phyloP scores from a whole-genome alignment of 352 stramenopile genomes.

The Phytophthora sansomeana region DNA sequence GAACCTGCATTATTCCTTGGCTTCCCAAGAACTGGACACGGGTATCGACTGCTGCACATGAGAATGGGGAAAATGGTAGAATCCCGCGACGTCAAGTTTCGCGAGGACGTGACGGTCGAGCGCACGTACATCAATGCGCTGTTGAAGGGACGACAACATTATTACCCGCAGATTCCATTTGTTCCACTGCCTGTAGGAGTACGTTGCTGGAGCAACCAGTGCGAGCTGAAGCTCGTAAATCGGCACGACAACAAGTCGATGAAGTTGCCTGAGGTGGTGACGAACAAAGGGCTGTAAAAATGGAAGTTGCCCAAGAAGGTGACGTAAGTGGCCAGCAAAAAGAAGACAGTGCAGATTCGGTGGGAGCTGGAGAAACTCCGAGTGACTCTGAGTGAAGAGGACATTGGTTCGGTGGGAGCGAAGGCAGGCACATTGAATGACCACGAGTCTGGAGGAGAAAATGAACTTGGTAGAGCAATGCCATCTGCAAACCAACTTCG shows the following conservation, averaged over 20 bases:
- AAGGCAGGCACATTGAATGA: neutral
- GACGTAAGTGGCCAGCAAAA: neutral
- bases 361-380: neutral
- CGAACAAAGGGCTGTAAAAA: too few relatives aligned
- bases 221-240: neutral
- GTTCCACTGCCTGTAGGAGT: conserved; percentile 8
- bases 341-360: neutral
- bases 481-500: neutral
- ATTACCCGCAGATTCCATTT: conserved; percentile 15
- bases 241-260: neutral
- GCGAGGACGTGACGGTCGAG: conserved; percentile 13
- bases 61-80: conserved; percentile 12
- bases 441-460: conserved; percentile 1
- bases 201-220: conserved; percentile 4
- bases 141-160: conserved; percentile 11
- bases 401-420: neutral
- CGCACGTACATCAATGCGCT: conserved; percentile 14
- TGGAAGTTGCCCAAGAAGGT: neutral
- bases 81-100: conserved; percentile 4
- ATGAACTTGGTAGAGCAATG: neutral
- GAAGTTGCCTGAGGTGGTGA: neutral
- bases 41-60: conserved; percentile 6
- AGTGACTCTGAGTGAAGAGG: neutral
- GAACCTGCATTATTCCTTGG: conserved; percentile 6
- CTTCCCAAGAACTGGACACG: conserved; percentile 2